Base-by-base conservation (phyloP, 495 filamentous ascomycete species). In the Rostrohypoxylon terebratum region DNA sequence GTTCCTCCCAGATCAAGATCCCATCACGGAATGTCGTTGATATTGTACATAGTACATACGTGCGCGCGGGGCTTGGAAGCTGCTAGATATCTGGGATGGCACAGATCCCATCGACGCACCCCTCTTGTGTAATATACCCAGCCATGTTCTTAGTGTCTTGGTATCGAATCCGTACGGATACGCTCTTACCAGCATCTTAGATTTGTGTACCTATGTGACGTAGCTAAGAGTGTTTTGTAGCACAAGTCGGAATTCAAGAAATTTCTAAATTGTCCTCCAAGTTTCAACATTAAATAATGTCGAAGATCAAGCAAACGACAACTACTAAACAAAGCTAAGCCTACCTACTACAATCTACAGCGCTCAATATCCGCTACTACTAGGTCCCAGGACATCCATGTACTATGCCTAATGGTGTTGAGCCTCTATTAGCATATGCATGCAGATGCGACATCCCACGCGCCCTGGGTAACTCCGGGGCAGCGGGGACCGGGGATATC, bases 401-500 rank as follows among this genome's bases (percentile, higher is more conserved):
- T 18, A 45, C 16, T 45, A 45, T 51, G 57, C 33, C 31, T 34
- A 63, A 50, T 55, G n/a, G 33, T 28, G 69, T 72, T 72, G 44
- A 72, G 69, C 64, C 69, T 72, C 69, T 59, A n/a, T n/a, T n/a
- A 34, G 55, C 13, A 38, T 40, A 9, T 68, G 64, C 69, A 60
- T 64, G 59, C 42, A 67, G 53, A 68, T 67, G 63, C 53, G 21
- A 53, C 69, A 68, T 72, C 69, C 69, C 64, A 72, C 67, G 40
- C 53, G 51, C 59, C 71, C 31, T 73, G 71, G 71, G 60, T 73
- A 71, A 65, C 61, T 71, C 68, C 68, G 68, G 71, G 71, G 60
- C 65, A 61, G 71, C 71, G 71, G 71, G 71, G 64, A 10, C 16
- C 71, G 71, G 71, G 71, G 59, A 10, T 13, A 28, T 72, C 69